These are phyloP conservation scores for Orbilia quercus DNA, from an alignment of 2,329 filamentous ascomycete genomes.

Conservation along the genomic window DNA sequence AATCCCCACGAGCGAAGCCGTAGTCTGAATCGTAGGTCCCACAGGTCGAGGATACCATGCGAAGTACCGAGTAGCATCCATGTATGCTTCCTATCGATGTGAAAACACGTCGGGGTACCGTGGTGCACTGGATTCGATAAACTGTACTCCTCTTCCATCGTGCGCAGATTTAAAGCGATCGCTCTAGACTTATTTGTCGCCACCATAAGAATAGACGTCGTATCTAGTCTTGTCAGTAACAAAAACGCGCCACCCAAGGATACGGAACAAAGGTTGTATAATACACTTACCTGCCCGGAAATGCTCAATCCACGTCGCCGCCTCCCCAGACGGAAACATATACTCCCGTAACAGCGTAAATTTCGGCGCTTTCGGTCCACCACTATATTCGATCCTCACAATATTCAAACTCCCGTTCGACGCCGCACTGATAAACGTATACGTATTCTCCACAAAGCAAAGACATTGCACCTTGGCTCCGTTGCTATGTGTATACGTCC, in stretches of 20 bases:
- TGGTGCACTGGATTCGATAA: conserved; percentile 91
- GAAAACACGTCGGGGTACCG: conserved; percentile 90
- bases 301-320: conserved; percentile 90
- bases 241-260: background rate
- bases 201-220: conserved; percentile 82
- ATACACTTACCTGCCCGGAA: conserved; percentile 69
- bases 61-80: conserved; percentile 93
- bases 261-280: background rate
- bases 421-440: conserved; percentile 90
- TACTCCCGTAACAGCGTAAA: conserved; percentile 84
- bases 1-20: conserved; percentile 89
- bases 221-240: conserved; percentile 69
- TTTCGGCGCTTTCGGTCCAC: conserved; percentile 70
- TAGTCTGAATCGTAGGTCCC: conserved; percentile 95
- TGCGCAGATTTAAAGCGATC: conserved; percentile 84
- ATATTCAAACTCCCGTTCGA: conserved; percentile 91
- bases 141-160: conserved; percentile 82
- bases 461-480: conserved; percentile 81
- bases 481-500: conserved; percentile 80
- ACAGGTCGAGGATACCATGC: conserved; percentile 90
- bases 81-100: conserved; percentile 83
- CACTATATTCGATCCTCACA: conserved; percentile 79
- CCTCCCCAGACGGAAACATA: conserved; percentile 77
- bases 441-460: conserved; percentile 91
- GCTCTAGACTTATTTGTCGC: conserved; percentile 88